Conservation (phyloP, 306 rosid genomes). For the Acacia crassicarpa region DNA sequence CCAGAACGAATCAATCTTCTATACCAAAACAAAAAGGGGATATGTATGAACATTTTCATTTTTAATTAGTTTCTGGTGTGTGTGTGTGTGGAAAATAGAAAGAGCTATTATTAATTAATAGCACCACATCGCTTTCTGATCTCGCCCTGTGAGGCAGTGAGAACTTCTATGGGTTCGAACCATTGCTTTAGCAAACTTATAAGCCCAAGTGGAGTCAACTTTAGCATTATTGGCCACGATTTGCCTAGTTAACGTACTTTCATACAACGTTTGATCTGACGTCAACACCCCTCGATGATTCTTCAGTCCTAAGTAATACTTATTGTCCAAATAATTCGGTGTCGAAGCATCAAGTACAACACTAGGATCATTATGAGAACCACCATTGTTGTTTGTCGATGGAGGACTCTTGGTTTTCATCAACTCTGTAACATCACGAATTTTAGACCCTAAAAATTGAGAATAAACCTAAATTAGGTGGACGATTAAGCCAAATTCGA, state of each 20-base stretch:
- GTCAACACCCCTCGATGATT: neutral
- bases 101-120: neutral
- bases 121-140: neutral
- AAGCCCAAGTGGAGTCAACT: neutral
- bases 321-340: neutral
- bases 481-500: no score
- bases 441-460: no score
- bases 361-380: neutral
- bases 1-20: neutral
- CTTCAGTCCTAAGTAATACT: neutral
- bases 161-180: neutral
- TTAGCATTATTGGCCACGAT: neutral
- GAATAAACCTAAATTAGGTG: no score
- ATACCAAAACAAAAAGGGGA: no score
- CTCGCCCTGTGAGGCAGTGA: neutral
- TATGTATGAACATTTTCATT: neutral
- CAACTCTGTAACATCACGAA: no score
- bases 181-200: neutral
- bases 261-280: neutral
- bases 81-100: neutral
- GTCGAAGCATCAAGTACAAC: neutral
- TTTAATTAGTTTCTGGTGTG: no score
- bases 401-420: conserved; percentile 41
- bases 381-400: neutral
- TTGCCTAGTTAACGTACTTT: neutral